phyloP scores from a whole-genome alignment of 2,329 filamentous ascomycete species.

The Fonsecaea multimorphosa region DNA sequence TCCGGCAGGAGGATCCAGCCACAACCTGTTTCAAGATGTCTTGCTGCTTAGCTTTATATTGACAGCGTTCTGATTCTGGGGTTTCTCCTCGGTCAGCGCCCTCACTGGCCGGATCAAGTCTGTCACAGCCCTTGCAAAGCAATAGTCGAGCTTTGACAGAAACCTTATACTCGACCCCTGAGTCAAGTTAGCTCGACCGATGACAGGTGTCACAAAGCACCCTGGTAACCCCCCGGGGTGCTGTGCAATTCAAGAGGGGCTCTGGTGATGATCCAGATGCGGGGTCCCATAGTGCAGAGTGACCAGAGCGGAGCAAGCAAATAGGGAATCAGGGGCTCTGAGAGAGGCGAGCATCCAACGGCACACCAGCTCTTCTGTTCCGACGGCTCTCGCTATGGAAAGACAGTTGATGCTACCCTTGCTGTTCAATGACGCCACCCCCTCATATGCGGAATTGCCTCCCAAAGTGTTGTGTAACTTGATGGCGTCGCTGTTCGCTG shows the following conservation, averaged over 20 bases:
- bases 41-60: background rate
- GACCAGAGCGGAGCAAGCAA: background rate
- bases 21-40: background rate
- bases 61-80: background rate
- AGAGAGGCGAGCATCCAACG: background rate
- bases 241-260: background rate
- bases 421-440: background rate
- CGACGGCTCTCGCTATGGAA: background rate
- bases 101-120: background rate
- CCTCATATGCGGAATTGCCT: background rate
- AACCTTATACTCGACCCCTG: background rate
- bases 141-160: slow-evolving; percentile 2
- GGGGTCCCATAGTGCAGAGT: slow-evolving; percentile 23
- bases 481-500: background rate
- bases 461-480: background rate
- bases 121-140: background rate
- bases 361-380: background rate
- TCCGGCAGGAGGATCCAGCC: background rate
- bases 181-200: background rate
- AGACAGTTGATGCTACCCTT: background rate
- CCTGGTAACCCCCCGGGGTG: background rate
- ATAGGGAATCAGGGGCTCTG: background rate
- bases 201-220: background rate
- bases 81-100: background rate
- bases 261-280: slow-evolving; percentile 7